Conservation (phyloP, 1,139 yeast species). For the Kodamaea plutei region DNA sequence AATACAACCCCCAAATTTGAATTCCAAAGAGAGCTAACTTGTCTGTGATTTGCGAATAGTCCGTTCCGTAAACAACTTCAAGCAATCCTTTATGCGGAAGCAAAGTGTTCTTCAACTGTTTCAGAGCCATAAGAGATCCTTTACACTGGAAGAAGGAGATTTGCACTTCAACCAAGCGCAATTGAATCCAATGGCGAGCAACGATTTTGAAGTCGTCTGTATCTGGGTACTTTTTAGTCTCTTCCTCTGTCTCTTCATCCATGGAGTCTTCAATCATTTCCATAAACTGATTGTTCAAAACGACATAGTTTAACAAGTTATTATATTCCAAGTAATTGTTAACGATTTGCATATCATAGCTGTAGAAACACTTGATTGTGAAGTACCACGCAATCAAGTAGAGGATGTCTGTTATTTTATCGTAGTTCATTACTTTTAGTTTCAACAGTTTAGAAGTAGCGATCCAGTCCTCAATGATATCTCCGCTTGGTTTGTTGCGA, state of each 20-base stretch:
- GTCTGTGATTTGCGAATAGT: constrained; percentile 11
- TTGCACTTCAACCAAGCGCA: constrained; percentile 28
- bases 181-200: constrained; percentile 28
- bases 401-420: constrained; percentile 23
- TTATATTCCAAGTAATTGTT: constrained; percentile 33
- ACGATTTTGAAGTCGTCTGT: constrained; percentile 18
- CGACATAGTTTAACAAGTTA: constrained; percentile 24
- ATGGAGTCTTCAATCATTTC: constrained; percentile 15
- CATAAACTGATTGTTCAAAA: constrained; percentile 26
- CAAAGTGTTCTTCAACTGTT: constrained; percentile 23
- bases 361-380: constrained; percentile 22
- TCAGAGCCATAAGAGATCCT: constrained; percentile 28
- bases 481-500: constrained; percentile 9
- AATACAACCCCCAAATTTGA: constrained; percentile 25
- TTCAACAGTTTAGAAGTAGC: constrained; percentile 21
- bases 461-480: constrained; percentile 23
- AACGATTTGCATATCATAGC: constrained; percentile 19
- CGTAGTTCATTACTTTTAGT: constrained; percentile 17
- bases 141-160: constrained; percentile 29
- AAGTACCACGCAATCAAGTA: constrained; percentile 31
- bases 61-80: constrained; percentile 16
- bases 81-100: constrained; percentile 23
- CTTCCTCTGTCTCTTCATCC: background rate
- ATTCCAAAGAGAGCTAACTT: constrained; percentile 13
- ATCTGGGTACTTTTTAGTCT: constrained; percentile 9